Base-by-base conservation (phyloP, 2,329 filamentous ascomycete genomes). In the Beauveria sp. region DNA sequence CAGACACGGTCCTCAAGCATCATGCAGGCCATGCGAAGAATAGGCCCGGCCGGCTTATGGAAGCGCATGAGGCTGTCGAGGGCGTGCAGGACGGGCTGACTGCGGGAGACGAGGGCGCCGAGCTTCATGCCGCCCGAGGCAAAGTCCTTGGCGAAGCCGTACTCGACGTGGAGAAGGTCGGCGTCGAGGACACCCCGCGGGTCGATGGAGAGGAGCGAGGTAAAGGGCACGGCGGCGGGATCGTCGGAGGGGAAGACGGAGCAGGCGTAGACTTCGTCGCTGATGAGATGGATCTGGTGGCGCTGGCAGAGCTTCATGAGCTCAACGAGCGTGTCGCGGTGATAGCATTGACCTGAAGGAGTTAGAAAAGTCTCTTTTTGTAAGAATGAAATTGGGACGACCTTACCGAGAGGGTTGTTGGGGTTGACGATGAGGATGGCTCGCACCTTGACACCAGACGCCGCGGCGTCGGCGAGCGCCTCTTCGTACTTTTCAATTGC, bases 221-320 rank as follows among this genome's bases (percentile, higher is more conserved):
- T 80, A 64, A 85, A 85, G 0, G 72, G 69, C 6, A 63, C 51
- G 12, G 67, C 62, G 22, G 61, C 28, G 62, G 60, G 48, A 70
- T 76, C 61, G 65, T 71, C 42, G 34, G 71, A 67, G 69, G 78
- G 62, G 63, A 78, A 85, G 0, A 80, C 74, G 1, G 80, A 82
- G 43, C 80, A 72, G 10, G 79, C 83, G 66, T 85, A 86, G 45
- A 86, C 80, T 67, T 86, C 83, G 67, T 86, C 83, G 64, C 78
- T 80, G 65, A 86, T 76, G 51, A 85, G 71, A 63, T 86, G 82
- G 4, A 86, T 70, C 3, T 69, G 65, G 63, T 83, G 73, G 46
- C 73, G 74, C 58, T 80, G 71, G 64, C 82, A 85, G 59, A 85
- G 75, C 3, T 68, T 66, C 74, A 84, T 76, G 24, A 82, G 69